Conservation (phyloP, 129 eudicot genomes). For the Tagetes patula region DNA sequence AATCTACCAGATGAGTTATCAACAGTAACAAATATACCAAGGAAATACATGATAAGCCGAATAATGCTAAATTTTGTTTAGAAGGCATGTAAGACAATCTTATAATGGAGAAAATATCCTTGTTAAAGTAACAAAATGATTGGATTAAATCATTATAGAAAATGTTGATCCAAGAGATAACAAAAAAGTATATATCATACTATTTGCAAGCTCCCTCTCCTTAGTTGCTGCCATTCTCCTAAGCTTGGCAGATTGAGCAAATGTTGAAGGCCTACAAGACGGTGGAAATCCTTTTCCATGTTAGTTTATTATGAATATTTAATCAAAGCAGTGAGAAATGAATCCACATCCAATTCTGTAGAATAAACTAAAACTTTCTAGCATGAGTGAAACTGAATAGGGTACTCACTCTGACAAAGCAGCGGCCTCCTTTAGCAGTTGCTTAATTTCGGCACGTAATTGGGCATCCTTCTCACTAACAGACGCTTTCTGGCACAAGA, state of each 20-base stretch:
- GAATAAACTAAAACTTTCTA: neutral
- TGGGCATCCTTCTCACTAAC: conserved; percentile 38
- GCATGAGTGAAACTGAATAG: conserved; percentile 13
- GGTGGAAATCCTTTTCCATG: conserved; percentile 13
- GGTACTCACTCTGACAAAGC: conserved; percentile 66
- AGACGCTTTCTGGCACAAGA: conserved; percentile 49
- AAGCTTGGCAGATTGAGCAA: conserved; percentile 97
- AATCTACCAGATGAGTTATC: neutral
- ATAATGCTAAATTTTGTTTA: neutral
- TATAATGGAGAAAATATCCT: conserved; percentile 13
- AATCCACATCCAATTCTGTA: conserved; percentile 13
- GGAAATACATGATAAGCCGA: neutral
- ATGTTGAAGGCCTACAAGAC: conserved; percentile 84
- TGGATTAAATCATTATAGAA: neutral
- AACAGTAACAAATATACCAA: conserved; percentile 9
- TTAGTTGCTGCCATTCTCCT: conserved; percentile 91
- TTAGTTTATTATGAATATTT: conserved; percentile 9
- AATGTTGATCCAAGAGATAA: conserved; percentile 13
- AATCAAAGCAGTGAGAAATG: conserved; percentile 2
- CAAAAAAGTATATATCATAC: conserved; percentile 43
- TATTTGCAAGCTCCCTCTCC: conserved; percentile 90
- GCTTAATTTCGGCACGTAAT: conserved; percentile 73
- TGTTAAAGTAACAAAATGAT: neutral
- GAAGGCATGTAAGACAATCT: conserved; percentile 1
- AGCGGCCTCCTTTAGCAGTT: conserved; percentile 68